Evolutionary conservation across 495 filamentous ascomycete genomes (phyloP).

Genomic region (Tuber microsphaerosporum): DNA sequence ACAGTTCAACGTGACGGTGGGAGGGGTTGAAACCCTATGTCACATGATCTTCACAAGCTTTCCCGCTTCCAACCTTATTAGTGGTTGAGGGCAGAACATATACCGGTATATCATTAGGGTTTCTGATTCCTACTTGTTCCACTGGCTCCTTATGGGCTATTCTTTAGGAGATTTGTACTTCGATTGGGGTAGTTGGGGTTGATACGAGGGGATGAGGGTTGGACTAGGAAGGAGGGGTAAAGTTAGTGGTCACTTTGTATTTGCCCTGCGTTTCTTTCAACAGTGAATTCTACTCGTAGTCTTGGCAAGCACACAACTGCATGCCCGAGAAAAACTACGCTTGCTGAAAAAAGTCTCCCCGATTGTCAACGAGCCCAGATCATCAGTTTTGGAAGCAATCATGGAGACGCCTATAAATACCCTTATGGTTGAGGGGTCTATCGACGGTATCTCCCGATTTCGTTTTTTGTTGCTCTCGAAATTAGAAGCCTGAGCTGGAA

Average conservation of each 20-base stretch:
- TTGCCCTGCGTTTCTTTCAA: background rate
- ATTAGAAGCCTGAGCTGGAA: constrained; percentile 1
- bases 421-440: constrained; percentile 41
- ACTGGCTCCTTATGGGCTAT: background rate
- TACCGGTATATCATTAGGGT: background rate
- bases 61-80: background rate
- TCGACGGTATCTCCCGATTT: constrained; percentile 32
- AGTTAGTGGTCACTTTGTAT: background rate
- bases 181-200: background rate
- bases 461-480: background rate
- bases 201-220: background rate
- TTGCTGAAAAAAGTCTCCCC: background rate
- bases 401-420: constrained; percentile 40
- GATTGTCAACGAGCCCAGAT: background rate
- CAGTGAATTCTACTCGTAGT: background rate
- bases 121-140: background rate
- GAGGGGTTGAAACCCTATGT: constrained; percentile 20
- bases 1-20: constrained; percentile 24
- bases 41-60: constrained; percentile 11
- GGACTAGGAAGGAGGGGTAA: background rate
- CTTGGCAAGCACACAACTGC: background rate
- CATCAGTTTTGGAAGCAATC: constrained; percentile 15
- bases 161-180: background rate
- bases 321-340: background rate
- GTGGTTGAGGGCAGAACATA: background rate